phyloP scores from a whole-genome alignment of 306 rosid genomes.

The Vachellia pachyceras region DNA sequence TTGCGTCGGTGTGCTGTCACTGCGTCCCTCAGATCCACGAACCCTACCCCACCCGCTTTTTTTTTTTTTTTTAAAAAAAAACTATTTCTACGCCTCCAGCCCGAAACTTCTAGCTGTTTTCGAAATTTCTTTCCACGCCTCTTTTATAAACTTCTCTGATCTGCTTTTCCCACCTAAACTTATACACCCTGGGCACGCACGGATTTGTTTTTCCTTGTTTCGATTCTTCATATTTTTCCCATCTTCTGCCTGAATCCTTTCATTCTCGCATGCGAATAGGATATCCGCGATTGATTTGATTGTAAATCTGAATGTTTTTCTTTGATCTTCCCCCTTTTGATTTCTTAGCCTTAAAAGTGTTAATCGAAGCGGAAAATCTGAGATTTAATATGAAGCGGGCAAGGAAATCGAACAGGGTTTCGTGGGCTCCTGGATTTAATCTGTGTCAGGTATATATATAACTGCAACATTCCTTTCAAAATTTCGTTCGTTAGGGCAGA shows the following conservation, averaged over 20 bases:
- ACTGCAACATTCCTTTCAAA: slow-evolving; percentile 41
- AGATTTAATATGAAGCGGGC: slow-evolving; percentile 75
- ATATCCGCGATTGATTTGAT: neutral
- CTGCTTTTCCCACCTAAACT: neutral
- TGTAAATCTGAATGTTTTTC: slow-evolving; percentile 29
- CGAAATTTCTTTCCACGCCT: neutral
- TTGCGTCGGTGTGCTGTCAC: neutral
- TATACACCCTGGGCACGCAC: neutral
- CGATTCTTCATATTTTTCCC: slow-evolving; percentile 23
- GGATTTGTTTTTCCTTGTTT: neutral
- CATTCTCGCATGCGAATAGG: slow-evolving; percentile 7
- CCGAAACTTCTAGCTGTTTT: slow-evolving; percentile 33
- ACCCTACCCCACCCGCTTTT: neutral
- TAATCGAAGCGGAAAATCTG: slow-evolving; percentile 44
- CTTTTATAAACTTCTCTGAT: slow-evolving; percentile 6
- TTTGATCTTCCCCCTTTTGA: slow-evolving; percentile 1
- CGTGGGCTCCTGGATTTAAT: slow-evolving; percentile 72
- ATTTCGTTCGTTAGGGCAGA: slow-evolving; percentile 14
- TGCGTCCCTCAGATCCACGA: neutral
- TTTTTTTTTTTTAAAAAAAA: neutral
- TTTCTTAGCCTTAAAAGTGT: slow-evolving; percentile 31
- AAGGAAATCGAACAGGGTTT: slow-evolving; percentile 65
- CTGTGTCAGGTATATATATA: slow-evolving; percentile 90
- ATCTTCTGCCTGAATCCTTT: neutral
- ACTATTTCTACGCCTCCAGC: neutral